Conservation (phyloP, 2,329 filamentous ascomycete species). For the Penicillium brasilianum region DNA sequence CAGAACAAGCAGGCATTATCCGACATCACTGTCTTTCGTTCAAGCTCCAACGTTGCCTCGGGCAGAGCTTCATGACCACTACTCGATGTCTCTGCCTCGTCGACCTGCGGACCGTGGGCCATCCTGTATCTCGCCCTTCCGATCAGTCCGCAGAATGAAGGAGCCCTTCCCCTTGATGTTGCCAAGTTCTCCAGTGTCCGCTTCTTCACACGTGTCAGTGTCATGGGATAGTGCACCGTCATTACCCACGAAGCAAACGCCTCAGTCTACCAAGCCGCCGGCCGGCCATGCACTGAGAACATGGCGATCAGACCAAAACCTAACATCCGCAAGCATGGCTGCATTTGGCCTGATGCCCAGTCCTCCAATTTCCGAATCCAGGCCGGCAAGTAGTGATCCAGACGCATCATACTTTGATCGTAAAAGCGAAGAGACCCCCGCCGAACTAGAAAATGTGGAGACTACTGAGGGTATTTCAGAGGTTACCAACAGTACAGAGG, state of each 20-base stretch:
- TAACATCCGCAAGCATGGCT: conserved; percentile 38
- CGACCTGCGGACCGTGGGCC: conserved; percentile 34
- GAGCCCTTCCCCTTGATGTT: conserved; percentile 46
- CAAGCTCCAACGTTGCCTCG: conserved; percentile 37
- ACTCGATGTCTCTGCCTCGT: conserved; percentile 32
- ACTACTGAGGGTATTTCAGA: conserved; percentile 3
- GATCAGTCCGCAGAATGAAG: conserved; percentile 47
- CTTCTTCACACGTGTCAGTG: conserved; percentile 36
- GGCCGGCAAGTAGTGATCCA: conserved; percentile 32
- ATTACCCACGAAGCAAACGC: conserved; percentile 28
- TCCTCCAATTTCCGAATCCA: conserved; percentile 44
- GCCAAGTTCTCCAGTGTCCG: conserved; percentile 39
- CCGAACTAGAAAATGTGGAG: conserved; percentile 3
- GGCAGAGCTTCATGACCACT: conserved; percentile 38
- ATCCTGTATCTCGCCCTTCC: conserved; percentile 43
- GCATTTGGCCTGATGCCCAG: conserved; percentile 45
- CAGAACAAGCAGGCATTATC: conserved; percentile 38
- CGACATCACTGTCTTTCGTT: conserved; percentile 43
- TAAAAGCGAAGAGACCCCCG: neutral
- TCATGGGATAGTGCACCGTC: conserved; percentile 32
- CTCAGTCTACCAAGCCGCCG: conserved; percentile 22
- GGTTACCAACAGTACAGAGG: neutral
- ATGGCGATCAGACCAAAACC: conserved; percentile 45
- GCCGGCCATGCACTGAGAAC: conserved; percentile 38
- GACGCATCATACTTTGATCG: conserved; percentile 37